Base-by-base conservation (phyloP, 805 yeast genomes). In the Wickerhamomyces mucosus region DNA sequence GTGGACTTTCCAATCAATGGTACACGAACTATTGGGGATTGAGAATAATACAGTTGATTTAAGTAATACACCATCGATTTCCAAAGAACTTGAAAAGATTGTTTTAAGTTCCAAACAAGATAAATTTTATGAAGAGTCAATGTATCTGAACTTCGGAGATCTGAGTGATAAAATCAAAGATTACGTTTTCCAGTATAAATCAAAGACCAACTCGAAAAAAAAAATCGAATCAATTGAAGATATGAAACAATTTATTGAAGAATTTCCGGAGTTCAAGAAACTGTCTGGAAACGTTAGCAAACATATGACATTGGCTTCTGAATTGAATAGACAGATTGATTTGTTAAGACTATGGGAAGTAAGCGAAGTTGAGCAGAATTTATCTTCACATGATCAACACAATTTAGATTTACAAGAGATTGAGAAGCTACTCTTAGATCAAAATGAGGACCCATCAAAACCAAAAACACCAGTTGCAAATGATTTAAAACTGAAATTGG, bases 1-100 rank as follows among this genome's bases (percentile, higher is more conserved):
- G 3, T 92, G 99, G 99, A 88, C 98, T 2, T 92, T 85, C 56
- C 97, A 89, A 51, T 82, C 96, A 3, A 89, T 92, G 97, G 84
- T 92, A 13, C 95, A 89, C 53, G 97, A 94, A 52, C 67, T 86
- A 15, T 61, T 92, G 19, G 95, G 89, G 3, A 82, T 92, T 36
- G 60, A 65, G 21, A 79, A 85, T 49, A 89, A 92, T 45, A 70
- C 88, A 3, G 94, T 85, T 4, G 79, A 75, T 43, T 53, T 88
- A 21, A 61, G 77, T 0, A 46, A 55, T 1, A 66, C 72, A 2
- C 70, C 79, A 2, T 74, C 69, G 41, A 58, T 75, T 37, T 55
- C 75, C 28, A 56, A 69, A n/a, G 82, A 77, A 26, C 56, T 78
- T 38, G 55, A 62, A 34, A 78, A 78, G 34, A 70, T 79, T n/a